Conservation (phyloP, 2,329 filamentous ascomycete species). For the Polytolypa hystricis region DNA sequence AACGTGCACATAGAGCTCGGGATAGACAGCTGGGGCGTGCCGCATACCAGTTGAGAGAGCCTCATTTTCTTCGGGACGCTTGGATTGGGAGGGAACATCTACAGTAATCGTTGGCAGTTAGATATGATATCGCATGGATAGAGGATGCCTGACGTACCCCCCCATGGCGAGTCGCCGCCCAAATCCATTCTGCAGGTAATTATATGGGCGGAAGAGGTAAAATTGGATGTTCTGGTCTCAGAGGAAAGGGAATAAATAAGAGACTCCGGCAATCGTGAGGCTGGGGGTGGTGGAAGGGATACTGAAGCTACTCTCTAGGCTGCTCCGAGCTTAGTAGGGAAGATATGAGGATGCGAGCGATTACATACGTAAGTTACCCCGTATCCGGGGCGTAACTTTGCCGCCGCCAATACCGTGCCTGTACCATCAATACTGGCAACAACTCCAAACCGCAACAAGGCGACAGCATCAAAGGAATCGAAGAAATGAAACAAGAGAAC, state of each 20-base stretch:
- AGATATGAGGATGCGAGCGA: too few relatives aligned
- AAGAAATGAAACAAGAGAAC: too few relatives aligned
- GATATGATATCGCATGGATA: slow-evolving; percentile 14
- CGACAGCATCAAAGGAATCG: too few relatives aligned
- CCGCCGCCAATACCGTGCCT: background rate
- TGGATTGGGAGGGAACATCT: slow-evolving; percentile 39
- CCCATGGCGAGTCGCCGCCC: slow-evolving; percentile 39
- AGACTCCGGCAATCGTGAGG: background rate
- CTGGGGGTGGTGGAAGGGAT: background rate
- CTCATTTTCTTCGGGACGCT: slow-evolving; percentile 17
- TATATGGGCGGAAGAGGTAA: background rate
- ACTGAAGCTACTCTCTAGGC: too few relatives aligned
- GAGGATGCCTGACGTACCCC: slow-evolving; percentile 30
- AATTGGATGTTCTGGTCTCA: background rate
- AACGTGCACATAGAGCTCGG: too few relatives aligned
- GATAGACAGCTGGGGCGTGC: too few relatives aligned
- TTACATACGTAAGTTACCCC: too few relatives aligned
- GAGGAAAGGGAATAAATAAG: background rate
- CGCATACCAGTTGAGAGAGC: slow-evolving; percentile 20
- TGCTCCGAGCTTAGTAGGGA: too few relatives aligned
- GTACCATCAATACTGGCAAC: too few relatives aligned
- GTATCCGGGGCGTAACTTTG: too few relatives aligned
- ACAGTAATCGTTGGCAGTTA: slow-evolving; percentile 14
- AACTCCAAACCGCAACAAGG: too few relatives aligned
- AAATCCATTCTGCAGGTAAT: slow-evolving; percentile 25